Evolutionary conservation across 495 filamentous ascomycete genomes (phyloP).

Genomic region (Neohortaea acidophila): DNA sequence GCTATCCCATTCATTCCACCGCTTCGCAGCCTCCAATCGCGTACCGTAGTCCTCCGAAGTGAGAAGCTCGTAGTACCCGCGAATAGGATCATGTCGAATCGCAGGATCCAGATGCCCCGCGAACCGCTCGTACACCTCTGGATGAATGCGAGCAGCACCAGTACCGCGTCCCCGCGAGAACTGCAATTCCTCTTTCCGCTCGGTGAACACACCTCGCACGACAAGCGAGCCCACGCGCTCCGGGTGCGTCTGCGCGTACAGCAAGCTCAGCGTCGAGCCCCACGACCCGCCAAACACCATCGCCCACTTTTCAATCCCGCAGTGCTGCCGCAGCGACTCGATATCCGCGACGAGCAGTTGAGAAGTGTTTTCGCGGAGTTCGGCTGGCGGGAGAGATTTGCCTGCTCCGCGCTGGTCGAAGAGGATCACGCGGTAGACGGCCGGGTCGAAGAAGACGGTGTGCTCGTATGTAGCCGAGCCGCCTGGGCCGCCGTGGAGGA

Average conservation of each 20-base stretch:
- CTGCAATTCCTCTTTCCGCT: conserved; percentile 22
- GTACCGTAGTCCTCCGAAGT: neutral
- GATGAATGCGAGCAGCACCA: too few relatives aligned
- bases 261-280: conserved; percentile 31
- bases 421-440: conserved; percentile 31
- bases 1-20: neutral
- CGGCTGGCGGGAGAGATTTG: conserved; percentile 28
- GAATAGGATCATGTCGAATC: neutral
- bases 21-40: neutral
- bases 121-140: conserved; percentile 10
- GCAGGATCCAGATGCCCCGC: neutral
- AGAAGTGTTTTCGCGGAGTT: conserved; percentile 33
- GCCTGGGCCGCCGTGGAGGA: conserved; percentile 34
- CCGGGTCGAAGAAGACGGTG: conserved; percentile 32
- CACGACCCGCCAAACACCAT: conserved; percentile 37
- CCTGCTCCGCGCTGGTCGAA: conserved; percentile 36
- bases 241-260: conserved; percentile 31
- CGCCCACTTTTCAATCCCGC: conserved; percentile 31
- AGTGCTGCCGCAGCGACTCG: conserved; percentile 28
- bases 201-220: conserved; percentile 31
- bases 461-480: conserved; percentile 25
- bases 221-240: conserved; percentile 25
- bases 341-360: conserved; percentile 31
- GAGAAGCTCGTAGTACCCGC: neutral
- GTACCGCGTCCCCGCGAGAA: conserved; percentile 19